Base-by-base conservation (phyloP, 225 moss, liverwort and hornwort genomes). In the Marchantia paleacea region DNA sequence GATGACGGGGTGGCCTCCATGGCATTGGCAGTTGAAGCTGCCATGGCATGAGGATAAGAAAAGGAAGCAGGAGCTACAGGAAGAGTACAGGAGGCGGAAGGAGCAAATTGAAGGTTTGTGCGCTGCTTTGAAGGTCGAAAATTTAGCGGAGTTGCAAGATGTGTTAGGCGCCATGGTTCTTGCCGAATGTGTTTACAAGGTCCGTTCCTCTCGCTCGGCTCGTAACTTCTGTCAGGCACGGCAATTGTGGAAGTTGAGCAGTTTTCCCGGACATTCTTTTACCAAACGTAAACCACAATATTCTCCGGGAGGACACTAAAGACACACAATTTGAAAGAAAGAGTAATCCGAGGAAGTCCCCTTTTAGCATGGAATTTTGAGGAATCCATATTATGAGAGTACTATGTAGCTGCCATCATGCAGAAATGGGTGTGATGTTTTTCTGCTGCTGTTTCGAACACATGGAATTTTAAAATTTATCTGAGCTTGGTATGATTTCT, bases 131-230 rank as follows among this genome's bases (percentile, higher is more conserved):
- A 94, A 95, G 82, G 95, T 86, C 62, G 94, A 99, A 50, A 87
- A 88, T 83, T 84, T 90, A 78, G 84, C 80, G 50, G 99, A 99
- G 69, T 84, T 99, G 89, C 94, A 99, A 81, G 99, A 99, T 75
- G 85, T 99, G 78, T 80, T 99, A 61, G 95, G 99, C 79, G 99
- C 99, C 24, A 95, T 99, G 95, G 91, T 94, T 79, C 87, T 99
- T 77, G 91, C 99, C 50, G 99, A 99, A 85, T 91, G 86, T 72
- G 95, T 92, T 13, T 99, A 99, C 84, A 99, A 99, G 88, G 87
- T 87, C 69, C 26, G 86, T 78, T 52, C 15, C 29, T 63, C 22
- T 10, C 39, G 55, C 48, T 50, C 64, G 70, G 63, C 77, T 52
- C 10, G 16, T 3, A 10, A 48, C 39, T 5, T 49, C 48, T 10